Evolutionary conservation across 2,329 filamentous ascomycete species (phyloP).

Genomic region (Monilinia polystroma): DNA sequence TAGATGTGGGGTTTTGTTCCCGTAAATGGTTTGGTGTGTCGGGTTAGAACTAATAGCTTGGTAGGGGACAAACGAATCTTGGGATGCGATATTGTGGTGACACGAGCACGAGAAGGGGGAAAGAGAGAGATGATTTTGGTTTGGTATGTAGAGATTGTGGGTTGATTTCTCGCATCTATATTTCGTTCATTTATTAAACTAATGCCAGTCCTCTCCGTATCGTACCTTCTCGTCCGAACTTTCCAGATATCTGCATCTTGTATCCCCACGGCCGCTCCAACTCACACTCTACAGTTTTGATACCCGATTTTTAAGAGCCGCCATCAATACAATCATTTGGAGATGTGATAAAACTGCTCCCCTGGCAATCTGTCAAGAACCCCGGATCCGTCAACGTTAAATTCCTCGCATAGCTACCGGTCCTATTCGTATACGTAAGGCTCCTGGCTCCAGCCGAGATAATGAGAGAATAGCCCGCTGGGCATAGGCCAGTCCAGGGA

Average conservation of each 20-base stretch:
- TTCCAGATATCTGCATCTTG: background rate
- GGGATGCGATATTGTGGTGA: background rate
- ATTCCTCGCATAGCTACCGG: background rate
- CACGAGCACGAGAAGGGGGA: background rate
- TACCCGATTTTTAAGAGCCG: background rate
- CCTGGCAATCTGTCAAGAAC: background rate
- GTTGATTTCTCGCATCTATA: background rate
- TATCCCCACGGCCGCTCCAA: background rate
- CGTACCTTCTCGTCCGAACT: background rate
- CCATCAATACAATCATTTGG: conserved; percentile 1
- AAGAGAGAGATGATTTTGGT: background rate
- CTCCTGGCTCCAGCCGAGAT: background rate
- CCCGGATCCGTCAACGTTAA: background rate
- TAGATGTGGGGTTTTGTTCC: conserved; percentile 1
- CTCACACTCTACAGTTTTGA: background rate
- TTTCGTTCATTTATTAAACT: background rate
- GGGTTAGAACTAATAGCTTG: background rate
- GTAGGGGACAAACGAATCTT: background rate
- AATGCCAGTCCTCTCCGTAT: background rate
- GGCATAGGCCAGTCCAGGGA: background rate
- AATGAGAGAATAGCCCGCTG: background rate
- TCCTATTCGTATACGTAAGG: background rate
- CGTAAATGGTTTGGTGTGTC: background rate
- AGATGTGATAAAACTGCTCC: background rate
- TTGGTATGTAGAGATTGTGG: background rate